These are phyloP conservation scores for Macrolepiota albuminosa DNA, from an alignment of 768 basidiomycete genomes.

Conservation along the genomic window DNA sequence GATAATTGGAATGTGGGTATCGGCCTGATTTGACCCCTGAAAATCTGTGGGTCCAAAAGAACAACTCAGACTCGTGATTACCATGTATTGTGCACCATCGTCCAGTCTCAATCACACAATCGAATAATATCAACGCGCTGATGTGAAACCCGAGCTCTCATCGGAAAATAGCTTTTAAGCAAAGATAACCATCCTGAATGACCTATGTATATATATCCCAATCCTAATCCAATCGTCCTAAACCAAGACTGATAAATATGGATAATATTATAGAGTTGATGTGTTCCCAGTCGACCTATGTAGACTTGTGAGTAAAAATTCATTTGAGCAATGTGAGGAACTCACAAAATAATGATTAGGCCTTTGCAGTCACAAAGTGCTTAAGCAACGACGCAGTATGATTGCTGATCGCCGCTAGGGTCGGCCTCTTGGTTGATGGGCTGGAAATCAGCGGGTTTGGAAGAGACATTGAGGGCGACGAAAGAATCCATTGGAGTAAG, in stretches of 20 bases:
- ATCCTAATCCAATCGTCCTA: too few species aligned
- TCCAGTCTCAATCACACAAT: neutral
- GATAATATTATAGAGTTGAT: neutral
- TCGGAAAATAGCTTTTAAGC: neutral
- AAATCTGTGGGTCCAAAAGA: neutral
- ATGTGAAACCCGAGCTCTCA: neutral
- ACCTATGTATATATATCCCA: too few species aligned
- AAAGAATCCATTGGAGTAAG: slow-evolving; percentile 2
- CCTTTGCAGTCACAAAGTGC: neutral
- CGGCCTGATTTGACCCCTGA: neutral
- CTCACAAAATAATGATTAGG: neutral
- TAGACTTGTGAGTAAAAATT: neutral
- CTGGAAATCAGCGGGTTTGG: neutral
- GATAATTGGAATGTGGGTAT: too few species aligned
- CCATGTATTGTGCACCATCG: neutral
- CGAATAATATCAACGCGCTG: neutral
- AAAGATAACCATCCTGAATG: neutral
- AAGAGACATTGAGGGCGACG: neutral
- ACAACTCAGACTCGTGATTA: neutral
- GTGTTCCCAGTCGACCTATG: neutral
- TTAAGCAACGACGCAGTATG: neutral
- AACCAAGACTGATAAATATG: neutral
- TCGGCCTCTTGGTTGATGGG: neutral
- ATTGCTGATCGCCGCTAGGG: neutral
- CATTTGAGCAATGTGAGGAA: neutral